Evolutionary conservation across 2,329 filamentous ascomycete species (phyloP), one percentile per base, ranked within the genome.

Genomic region (Aspergillus ustus): DNA sequence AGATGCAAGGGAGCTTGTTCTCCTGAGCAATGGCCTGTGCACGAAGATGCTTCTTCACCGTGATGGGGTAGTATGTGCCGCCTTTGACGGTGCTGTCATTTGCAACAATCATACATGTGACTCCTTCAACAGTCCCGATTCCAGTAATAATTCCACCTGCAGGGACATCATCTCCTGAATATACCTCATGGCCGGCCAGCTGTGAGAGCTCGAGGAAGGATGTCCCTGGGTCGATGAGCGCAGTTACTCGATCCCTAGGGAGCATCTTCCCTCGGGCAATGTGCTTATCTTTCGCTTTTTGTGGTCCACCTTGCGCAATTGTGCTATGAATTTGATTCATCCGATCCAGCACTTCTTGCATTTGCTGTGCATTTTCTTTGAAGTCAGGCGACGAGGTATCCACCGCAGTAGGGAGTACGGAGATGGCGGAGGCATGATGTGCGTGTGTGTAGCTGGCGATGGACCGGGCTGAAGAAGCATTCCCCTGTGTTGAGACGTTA

Each of bases 31-130:
- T 91, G 29, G 91, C 89, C 77, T 99, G 95, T 4, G 94, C 94
- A 64, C 94, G 87, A 17, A 98, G 83, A 77, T 98, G 95, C 83
- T 99, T 99, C 82, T 97, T 97, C 62, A 98, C 92, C 0, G 94
- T 99, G 69, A 98, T 92, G 1, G 94, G 94, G 74, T 94, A 98
- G 80, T 99, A 99, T 1, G 94, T 96, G 25, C 94, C 94, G 56
- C 94, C 94, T 80, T 98, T 99, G 72, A 98, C 94, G 19, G 94
- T 97, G 80, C 92, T 96, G 75, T 97, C 94, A 75, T 98, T 97
- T 61, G 93, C 93, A 53, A 97, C 91, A 69, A 98, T 91, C 81
- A 97, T 90, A 77, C 94, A 98, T 45, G 89, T 90, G 28, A 97
- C 92, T 15, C 94, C 94, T 74, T 95, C 91, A 28, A 99, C 91